phyloP scores from a whole-genome alignment of 2,329 filamentous ascomycete species.

The Pseudofabraea citricarpa region DNA sequence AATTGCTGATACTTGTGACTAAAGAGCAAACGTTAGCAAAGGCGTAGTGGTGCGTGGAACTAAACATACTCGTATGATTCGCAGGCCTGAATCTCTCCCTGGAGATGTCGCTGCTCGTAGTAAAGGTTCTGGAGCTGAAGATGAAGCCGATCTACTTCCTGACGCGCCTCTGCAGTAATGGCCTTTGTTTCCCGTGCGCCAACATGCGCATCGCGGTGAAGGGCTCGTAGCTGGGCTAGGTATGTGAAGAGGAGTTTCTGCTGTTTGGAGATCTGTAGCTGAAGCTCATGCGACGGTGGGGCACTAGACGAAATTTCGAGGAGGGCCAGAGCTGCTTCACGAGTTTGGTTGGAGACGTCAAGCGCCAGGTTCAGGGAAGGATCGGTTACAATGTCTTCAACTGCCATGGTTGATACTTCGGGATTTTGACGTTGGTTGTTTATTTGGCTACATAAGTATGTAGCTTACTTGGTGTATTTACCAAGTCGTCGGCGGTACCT shows the following conservation, averaged over 20 bases:
- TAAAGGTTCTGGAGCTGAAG: slow-evolving; percentile 92
- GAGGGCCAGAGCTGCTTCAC: slow-evolving; percentile 64
- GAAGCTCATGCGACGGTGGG: slow-evolving; percentile 40
- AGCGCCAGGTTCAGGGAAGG: slow-evolving; percentile 63
- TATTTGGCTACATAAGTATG: no score
- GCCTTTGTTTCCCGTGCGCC: slow-evolving; percentile 81
- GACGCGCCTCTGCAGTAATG: slow-evolving; percentile 77
- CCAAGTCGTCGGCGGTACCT: no score
- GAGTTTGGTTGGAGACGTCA: slow-evolving; percentile 66
- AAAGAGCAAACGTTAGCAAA: slow-evolving; percentile 1
- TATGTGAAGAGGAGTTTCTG: slow-evolving; percentile 78
- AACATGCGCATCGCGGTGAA: slow-evolving; percentile 79
- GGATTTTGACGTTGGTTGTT: no score
- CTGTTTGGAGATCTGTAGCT: slow-evolving; percentile 62
- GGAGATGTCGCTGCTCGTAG: slow-evolving; percentile 89
- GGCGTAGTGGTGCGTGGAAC: no score
- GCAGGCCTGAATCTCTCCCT: slow-evolving; percentile 85
- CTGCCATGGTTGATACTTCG: slow-evolving; percentile 47
- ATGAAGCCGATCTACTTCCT: slow-evolving; percentile 88
- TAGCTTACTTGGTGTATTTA: no score
- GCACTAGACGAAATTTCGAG: slow-evolving; percentile 57
- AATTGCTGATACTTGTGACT: slow-evolving; percentile 86
- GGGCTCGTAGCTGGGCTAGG: slow-evolving; percentile 72
- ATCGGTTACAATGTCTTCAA: slow-evolving; percentile 57
- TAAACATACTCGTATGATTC: slow-evolving; percentile 85